These are phyloP conservation scores for Sindora glabra DNA, from an alignment of 306 rosid genomes.

Conservation along the genomic window DNA sequence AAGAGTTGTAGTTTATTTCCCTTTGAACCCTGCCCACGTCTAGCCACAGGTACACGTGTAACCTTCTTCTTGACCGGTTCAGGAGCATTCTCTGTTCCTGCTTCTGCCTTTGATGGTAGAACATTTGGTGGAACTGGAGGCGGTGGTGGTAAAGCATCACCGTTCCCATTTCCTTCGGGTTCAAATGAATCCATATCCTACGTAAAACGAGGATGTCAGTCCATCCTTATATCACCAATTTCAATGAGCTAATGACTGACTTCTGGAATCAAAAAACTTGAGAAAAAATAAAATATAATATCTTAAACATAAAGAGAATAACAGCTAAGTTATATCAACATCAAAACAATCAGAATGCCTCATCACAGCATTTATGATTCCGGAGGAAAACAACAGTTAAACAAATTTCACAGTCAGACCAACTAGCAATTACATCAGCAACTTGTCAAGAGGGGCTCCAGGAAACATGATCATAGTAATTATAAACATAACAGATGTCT, in stretches of 20 bases:
- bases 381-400: background rate
- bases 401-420: background rate
- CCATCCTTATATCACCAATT: background rate
- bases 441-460: background rate
- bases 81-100: conserved; percentile 5
- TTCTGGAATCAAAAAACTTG: too few relatives aligned
- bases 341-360: background rate
- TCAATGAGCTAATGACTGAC: background rate
- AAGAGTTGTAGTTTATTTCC: conserved; percentile 53
- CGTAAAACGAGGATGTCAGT: background rate
- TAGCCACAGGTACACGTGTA: conserved; percentile 56
- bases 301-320: background rate
- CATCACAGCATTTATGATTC: background rate
- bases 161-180: conserved; percentile 30
- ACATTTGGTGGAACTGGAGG: conserved; percentile 72
- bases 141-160: conserved; percentile 62
- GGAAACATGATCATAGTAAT: background rate
- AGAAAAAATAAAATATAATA: too few relatives aligned
- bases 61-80: conserved; percentile 51
- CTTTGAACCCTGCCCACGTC: conserved; percentile 50
- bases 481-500: background rate
- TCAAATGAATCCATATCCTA: conserved; percentile 50
- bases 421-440: background rate
- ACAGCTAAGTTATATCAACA: background rate
- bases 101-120: conserved; percentile 34